Evolutionary conservation across 306 rosid species (phyloP).

Genomic region (Vicia faba): DNA sequence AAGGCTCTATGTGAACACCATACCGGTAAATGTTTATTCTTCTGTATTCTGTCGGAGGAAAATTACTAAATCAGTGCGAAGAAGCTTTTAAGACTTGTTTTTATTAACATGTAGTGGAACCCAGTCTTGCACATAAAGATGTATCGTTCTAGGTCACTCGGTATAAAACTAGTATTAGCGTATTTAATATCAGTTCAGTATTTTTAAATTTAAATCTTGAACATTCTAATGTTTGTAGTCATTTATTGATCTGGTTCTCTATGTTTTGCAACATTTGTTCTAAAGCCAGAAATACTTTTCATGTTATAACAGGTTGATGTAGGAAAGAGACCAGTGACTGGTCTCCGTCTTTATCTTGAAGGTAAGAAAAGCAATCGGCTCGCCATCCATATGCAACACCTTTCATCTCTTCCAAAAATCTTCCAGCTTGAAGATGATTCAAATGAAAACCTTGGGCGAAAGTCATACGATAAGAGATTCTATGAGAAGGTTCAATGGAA

Average conservation of each 20-base stretch:
- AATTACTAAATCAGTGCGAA: slow-evolving; percentile 4
- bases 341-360: slow-evolving; percentile 91
- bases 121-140: slow-evolving; percentile 26
- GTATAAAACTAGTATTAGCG: slow-evolving; percentile 17
- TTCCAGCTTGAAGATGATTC: slow-evolving; percentile 88
- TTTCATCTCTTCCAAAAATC: slow-evolving; percentile 83
- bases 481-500: slow-evolving; percentile 96
- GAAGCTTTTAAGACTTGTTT: slow-evolving; percentile 28
- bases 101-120: slow-evolving; percentile 29
- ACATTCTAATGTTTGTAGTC: slow-evolving; percentile 10
- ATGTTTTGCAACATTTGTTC: slow-evolving; percentile 28
- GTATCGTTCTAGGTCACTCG: slow-evolving; percentile 2
- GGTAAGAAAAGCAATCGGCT: slow-evolving; percentile 90
- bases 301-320: slow-evolving; percentile 79
- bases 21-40: slow-evolving; percentile 53
- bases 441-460: slow-evolving; percentile 55
- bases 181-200: neutral
- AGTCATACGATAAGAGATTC: slow-evolving; percentile 63
- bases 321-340: slow-evolving; percentile 94
- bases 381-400: slow-evolving; percentile 94
- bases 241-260: slow-evolving; percentile 13
- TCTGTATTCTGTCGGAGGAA: slow-evolving; percentile 21
- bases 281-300: slow-evolving; percentile 34
- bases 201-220: slow-evolving; percentile 4
- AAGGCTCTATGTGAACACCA: slow-evolving; percentile 82